Conservation (phyloP, 805 yeast species). For the Cyberlindnera sargentensis region DNA sequence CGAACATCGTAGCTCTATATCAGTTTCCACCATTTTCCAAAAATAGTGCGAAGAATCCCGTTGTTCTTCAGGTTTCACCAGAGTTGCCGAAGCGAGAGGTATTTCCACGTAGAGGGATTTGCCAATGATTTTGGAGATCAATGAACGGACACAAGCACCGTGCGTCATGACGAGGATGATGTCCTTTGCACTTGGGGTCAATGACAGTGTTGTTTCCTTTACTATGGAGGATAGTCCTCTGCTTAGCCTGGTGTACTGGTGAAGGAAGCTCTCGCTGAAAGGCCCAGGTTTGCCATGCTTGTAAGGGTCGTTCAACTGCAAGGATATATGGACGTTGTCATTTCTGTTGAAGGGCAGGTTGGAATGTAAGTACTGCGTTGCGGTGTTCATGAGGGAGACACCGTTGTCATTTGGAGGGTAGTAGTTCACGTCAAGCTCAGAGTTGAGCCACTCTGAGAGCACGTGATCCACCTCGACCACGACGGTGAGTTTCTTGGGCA, state of each 20-base stretch:
- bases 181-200: conserved; percentile 13
- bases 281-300: conserved; percentile 36
- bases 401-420: conserved; percentile 42
- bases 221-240: conserved; percentile 28
- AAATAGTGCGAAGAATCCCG: conserved; percentile 2
- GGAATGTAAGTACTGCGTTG: conserved; percentile 31
- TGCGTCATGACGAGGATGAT: conserved; percentile 33
- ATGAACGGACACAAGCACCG: conserved; percentile 36
- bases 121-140: conserved; percentile 31
- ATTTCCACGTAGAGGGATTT: conserved; percentile 34
- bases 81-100: conserved; percentile 29
- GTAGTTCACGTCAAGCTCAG: conserved; percentile 30
- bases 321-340: conserved; percentile 22
- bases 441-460: conserved; percentile 37
- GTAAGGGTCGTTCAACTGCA: conserved; percentile 28
- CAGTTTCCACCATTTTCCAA: conserved; percentile 22
- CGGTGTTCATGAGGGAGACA: conserved; percentile 30
- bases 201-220: conserved; percentile 16
- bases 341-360: conserved; percentile 16
- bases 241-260: conserved; percentile 30
- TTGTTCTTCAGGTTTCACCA: conserved; percentile 15
- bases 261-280: conserved; percentile 33
- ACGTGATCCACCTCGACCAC: conserved; percentile 34
- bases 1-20: conserved; percentile 15
- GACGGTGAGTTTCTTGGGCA: conserved; percentile 7